Conservation (phyloP, 1,284 basidiomycete species). For the Tilletia caries region DNA sequence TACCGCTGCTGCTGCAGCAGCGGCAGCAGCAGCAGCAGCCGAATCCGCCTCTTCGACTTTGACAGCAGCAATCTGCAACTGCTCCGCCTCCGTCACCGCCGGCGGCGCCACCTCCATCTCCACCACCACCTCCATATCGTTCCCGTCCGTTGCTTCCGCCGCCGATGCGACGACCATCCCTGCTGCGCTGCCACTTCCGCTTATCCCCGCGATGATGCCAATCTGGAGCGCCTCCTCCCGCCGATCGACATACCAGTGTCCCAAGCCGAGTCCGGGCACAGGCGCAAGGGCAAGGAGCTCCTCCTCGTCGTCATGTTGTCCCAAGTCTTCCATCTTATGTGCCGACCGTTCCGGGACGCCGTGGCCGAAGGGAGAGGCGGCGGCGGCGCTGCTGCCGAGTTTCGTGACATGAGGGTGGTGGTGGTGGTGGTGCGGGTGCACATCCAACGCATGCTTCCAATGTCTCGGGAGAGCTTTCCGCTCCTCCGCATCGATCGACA, state of each 20-base stretch:
- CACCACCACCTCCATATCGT: too few relatives aligned
- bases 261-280: not conserved
- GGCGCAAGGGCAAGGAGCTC: not conserved
- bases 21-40: not conserved
- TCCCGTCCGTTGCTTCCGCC: too few relatives aligned
- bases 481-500: not conserved
- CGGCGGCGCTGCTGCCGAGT: not conserved
- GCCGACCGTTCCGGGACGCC: not conserved
- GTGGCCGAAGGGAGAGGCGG: not conserved
- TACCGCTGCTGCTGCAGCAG: not conserved
- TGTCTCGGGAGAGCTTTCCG: not conserved
- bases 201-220: not conserved
- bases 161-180: not conserved
- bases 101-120: not conserved
- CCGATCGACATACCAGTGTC: not conserved
- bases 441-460: too few relatives aligned
- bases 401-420: too few relatives aligned
- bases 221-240: slow-evolving; percentile 2
- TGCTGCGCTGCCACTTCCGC: not conserved
- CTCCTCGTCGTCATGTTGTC: not conserved
- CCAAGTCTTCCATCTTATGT: not conserved
- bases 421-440: not conserved
- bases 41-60: not conserved
- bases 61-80: not conserved
- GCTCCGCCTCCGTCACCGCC: not conserved